These are phyloP conservation scores for Paspalum vaginatum DNA, from an alignment of 176 grass and related monocot genomes.

Conservation along the genomic window DNA sequence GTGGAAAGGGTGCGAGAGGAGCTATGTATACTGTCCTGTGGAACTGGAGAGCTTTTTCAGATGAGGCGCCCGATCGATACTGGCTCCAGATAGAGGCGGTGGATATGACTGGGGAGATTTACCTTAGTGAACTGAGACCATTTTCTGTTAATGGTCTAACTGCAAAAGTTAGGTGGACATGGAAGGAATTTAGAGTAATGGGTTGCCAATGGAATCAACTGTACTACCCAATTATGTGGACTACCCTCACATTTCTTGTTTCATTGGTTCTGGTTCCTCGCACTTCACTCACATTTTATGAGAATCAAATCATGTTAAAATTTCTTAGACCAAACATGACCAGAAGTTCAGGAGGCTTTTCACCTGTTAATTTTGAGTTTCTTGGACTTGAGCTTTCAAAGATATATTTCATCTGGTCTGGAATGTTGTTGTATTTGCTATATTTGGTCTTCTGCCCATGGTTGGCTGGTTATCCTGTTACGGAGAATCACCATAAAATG, in stretches of 20 bases:
- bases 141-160: constrained; percentile 57
- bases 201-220: constrained; percentile 50
- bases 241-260: constrained; percentile 41
- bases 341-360: constrained; percentile 8
- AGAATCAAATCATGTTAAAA: constrained; percentile 8
- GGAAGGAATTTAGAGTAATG: constrained; percentile 59
- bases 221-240: constrained; percentile 55
- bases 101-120: constrained; percentile 38
- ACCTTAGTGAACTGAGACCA: constrained; percentile 47
- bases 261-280: constrained; percentile 44
- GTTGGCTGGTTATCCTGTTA: constrained; percentile 50
- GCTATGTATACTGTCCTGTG: constrained; percentile 41
- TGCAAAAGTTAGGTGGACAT: constrained; percentile 56
- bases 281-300: constrained; percentile 34
- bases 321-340: background rate
- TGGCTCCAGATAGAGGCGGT: constrained; percentile 53
- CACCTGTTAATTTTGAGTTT: constrained; percentile 5
- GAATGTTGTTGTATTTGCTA: constrained; percentile 55
- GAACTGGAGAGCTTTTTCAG: constrained; percentile 50
- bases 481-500: constrained; percentile 27
- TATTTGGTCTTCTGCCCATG: constrained; percentile 54
- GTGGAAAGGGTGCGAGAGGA: constrained; percentile 38
- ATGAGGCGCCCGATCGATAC: constrained; percentile 35
- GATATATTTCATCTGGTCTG: constrained; percentile 47
- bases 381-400: constrained; percentile 39